Evolutionary conservation across 1,284 basidiomycete species (phyloP), one percentile per base, ranked within the genome.

Genomic region (Wolfiporia cocos): DNA sequence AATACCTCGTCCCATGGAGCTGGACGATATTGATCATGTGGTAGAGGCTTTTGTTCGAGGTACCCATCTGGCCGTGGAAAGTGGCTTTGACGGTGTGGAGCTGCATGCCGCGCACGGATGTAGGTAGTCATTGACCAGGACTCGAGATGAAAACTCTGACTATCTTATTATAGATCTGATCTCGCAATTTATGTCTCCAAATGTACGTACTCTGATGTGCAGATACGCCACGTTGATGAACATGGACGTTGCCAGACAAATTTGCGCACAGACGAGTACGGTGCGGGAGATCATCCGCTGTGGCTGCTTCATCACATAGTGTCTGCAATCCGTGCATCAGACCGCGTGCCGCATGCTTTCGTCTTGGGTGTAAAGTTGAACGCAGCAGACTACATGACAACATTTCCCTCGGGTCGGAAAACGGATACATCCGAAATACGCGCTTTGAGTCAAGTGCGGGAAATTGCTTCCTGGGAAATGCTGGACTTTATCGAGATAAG

Each of bases 91-190:
- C 52, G 94, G 94, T 0, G 68, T 96, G 10, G 81, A 98, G 57
- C 51, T 98, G 17, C 94, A 98, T 63, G 86, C 76, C 23, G 86
- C 87, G 2, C 93, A 96, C 66, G 92, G 92, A 20, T 93, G 87
- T 87, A 44, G 66, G 86, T 62, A 4, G 5, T 15, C 11, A 41
- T 43, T 37, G 1, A 18, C 18, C 15, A 6, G 2, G 9, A 7
- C 29, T 26, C 20, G 15, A 18, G 22, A n/a, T 3, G 29, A 39
- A n/a, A n/a, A 11, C 17, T 46, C 50, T 35, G 51, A 23, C 7
- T 19, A 36, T 11, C 33, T 5, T 7, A 11, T 18, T 17, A 14
- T 57, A 92, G 82, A 96, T 61, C 71, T 96, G 15, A 67, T 97
- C 14, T 77, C 91, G 0, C 82, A 91, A 50, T 95, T 94, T 58